Evolutionary conservation across 441 rosid genomes (phyloP).

Genomic region (Geranium incanum): DNA sequence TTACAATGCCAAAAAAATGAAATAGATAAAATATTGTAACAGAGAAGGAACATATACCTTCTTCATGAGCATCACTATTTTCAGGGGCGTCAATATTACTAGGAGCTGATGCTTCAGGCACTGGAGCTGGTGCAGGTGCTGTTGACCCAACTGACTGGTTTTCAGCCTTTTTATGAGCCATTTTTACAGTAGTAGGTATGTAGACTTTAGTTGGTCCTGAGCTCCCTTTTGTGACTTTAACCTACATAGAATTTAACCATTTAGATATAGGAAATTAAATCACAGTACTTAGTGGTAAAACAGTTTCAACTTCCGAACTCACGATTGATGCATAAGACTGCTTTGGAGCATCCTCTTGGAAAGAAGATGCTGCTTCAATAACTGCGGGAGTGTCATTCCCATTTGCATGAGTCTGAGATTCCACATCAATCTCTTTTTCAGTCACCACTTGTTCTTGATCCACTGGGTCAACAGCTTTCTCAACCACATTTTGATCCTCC

Average conservation of each 20-base stretch:
- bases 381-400: constrained; percentile 28
- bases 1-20: not conserved
- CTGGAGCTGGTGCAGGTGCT: constrained; percentile 23
- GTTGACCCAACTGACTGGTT: constrained; percentile 20
- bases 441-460: constrained; percentile 24
- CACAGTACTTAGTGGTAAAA: constrained; percentile 16
- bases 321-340: constrained; percentile 70
- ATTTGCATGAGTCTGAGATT: constrained; percentile 26
- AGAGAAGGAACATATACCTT: constrained; percentile 33
- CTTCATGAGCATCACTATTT: constrained; percentile 31
- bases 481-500: constrained; percentile 30
- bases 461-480: constrained; percentile 24
- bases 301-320: constrained; percentile 25
- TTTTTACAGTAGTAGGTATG: constrained; percentile 29
- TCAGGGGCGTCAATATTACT: constrained; percentile 23
- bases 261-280: constrained; percentile 12
- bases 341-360: constrained; percentile 42
- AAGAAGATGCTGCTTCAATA: constrained; percentile 34
- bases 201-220: constrained; percentile 34
- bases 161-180: constrained; percentile 28
- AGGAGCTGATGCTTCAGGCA: constrained; percentile 27
- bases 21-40: not conserved
- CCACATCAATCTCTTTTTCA: constrained; percentile 31
- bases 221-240: constrained; percentile 41
- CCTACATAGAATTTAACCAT: constrained; percentile 28